A percentile compares a stretch with the other conserved stretches of the same genome.
phyloP scores from a whole-genome alignment of 257 asterid genomes.

The Voacanga thouarsii region DNA sequence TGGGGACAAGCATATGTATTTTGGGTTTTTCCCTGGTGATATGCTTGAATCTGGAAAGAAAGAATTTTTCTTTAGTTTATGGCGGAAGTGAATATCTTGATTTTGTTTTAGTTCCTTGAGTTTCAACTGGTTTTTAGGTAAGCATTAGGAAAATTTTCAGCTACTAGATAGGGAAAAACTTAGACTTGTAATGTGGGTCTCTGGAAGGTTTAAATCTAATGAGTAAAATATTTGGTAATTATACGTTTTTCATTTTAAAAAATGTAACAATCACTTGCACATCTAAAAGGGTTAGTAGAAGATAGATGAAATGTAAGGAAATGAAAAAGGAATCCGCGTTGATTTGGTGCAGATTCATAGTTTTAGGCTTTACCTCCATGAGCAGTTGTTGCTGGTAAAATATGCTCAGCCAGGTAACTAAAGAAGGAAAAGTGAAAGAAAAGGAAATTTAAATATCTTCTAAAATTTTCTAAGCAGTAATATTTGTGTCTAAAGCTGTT shows the following conservation, averaged over 20 bases:
- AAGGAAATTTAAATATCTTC: not conserved
- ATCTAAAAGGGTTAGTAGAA: not conserved
- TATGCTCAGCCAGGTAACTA: not conserved
- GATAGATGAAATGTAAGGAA: not conserved
- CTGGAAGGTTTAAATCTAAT: constrained; percentile 5
- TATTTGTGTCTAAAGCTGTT: not conserved
- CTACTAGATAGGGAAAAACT: not conserved
- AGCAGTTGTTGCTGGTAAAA: not conserved
- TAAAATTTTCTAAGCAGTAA: not conserved
- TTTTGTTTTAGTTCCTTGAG: not conserved
- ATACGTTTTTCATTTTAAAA: too few relatives aligned
- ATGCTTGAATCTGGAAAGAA: not conserved
- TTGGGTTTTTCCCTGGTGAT: not conserved
- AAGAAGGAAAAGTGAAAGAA: constrained; percentile 7
- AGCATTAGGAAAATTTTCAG: not conserved
- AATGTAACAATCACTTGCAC: not conserved
- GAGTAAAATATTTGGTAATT: constrained; percentile 1
- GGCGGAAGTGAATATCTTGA: not conserved
- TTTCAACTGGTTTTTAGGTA: too few relatives aligned
- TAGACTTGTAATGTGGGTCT: constrained; percentile 1
- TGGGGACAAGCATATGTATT: not conserved
- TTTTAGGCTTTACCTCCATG: not conserved
- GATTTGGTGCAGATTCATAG: not conserved
- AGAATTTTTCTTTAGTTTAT: not conserved
- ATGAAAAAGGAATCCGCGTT: not conserved